A percentile compares a stretch with the other conserved stretches of the same genome.
phyloP scores from a whole-genome alignment of 2,329 filamentous ascomycete species.

The Gliomastix tumulicola region DNA sequence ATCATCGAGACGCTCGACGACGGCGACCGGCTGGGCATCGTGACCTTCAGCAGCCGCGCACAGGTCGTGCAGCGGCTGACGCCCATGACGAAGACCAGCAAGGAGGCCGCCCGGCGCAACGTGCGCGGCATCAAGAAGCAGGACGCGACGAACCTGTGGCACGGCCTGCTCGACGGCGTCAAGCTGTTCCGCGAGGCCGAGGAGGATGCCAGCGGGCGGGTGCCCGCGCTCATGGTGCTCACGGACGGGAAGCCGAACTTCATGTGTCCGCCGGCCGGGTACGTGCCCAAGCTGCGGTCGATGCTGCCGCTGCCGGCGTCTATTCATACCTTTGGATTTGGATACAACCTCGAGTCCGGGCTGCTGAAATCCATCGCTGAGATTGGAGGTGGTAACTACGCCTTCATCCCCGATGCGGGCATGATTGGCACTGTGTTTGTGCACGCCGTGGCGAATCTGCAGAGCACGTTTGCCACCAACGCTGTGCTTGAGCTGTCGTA shows the following conservation, averaged over 20 bases:
- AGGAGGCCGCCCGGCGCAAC: constrained; percentile 28
- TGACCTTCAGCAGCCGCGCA: constrained; percentile 40
- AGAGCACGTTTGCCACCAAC: constrained; percentile 47
- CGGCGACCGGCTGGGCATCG: constrained; percentile 49
- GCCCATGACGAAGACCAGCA: constrained; percentile 38
- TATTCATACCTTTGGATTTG: constrained; percentile 30
- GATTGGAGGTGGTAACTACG: constrained; percentile 47
- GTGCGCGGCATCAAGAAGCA: constrained; percentile 33
- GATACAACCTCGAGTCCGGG: constrained; percentile 28
- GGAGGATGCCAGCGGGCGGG: constrained; percentile 19
- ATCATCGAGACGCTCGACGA: constrained; percentile 49
- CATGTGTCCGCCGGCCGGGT: constrained; percentile 44
- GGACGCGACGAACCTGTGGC: constrained; percentile 48
- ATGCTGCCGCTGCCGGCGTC: constrained; percentile 32
- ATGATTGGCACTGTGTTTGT: constrained; percentile 59
- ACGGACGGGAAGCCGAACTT: constrained; percentile 50
- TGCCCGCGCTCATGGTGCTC: constrained; percentile 44
- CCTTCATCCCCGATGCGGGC: constrained; percentile 54
- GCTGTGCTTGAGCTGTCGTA: constrained; percentile 35
- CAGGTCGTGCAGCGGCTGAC: constrained; percentile 36
- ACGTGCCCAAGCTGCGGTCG: constrained; percentile 43
- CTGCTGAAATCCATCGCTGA: constrained; percentile 55
- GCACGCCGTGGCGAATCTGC: constrained; percentile 54
- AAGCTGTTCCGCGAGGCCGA: constrained; percentile 32
- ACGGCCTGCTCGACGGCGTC: constrained; percentile 44